phyloP scores from a whole-genome alignment of 495 filamentous ascomycete genomes.

The Hypoxylon crocopeplum region DNA sequence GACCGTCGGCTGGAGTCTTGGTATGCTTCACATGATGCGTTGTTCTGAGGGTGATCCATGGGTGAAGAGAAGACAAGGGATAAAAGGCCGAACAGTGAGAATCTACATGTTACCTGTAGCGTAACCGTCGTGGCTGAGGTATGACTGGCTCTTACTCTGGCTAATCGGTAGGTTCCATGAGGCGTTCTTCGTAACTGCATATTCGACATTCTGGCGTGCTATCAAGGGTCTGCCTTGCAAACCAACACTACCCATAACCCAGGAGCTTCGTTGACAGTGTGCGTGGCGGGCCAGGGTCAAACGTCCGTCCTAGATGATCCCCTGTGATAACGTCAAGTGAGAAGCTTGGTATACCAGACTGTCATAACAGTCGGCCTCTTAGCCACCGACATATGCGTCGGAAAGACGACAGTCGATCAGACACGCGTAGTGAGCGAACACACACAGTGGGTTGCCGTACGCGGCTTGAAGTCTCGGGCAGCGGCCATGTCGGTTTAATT shows the following conservation, averaged over 20 bases:
- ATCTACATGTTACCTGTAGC: constrained; percentile 26
- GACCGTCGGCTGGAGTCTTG: constrained; percentile 29
- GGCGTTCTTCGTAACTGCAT: constrained; percentile 17
- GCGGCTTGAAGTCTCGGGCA: constrained; percentile 30
- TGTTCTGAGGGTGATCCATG: constrained; percentile 20
- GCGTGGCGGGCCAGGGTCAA: not conserved
- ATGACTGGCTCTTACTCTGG: not conserved
- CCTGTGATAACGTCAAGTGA: constrained; percentile 2
- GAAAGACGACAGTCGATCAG: constrained; percentile 1
- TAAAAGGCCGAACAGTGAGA: constrained; percentile 19
- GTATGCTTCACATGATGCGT: constrained; percentile 27
- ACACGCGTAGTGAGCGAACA: not conserved
- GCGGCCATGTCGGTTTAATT: constrained; percentile 12
- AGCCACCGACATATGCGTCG: constrained; percentile 13
- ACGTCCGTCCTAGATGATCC: not conserved
- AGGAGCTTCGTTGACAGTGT: constrained; percentile 7
- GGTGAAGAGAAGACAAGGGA: constrained; percentile 14
- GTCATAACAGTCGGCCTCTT: constrained; percentile 10
- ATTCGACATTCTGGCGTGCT: constrained; percentile 15
- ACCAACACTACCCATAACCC: constrained; percentile 3
- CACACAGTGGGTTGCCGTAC: constrained; percentile 1
- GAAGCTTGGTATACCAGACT: constrained; percentile 13
- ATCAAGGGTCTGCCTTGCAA: constrained; percentile 28
- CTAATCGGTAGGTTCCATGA: constrained; percentile 38
- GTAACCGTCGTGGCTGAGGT: constrained; percentile 13